phyloP scores from a whole-genome alignment of 352 stramenopile species.

The Phytophthora citricola region DNA sequence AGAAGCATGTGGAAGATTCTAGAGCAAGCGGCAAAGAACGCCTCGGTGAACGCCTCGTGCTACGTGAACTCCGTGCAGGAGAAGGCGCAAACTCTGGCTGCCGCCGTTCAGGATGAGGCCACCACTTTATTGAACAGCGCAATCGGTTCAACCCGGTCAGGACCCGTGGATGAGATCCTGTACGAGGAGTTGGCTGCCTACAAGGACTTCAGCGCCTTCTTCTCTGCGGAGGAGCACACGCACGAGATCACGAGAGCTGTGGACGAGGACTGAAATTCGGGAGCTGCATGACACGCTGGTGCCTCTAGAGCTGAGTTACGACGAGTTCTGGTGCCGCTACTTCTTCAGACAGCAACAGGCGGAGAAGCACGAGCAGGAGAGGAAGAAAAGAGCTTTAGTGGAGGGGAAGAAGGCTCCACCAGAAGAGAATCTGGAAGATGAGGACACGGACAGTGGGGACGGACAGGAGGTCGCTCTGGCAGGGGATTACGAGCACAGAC shows the following conservation, averaged over 20 bases:
- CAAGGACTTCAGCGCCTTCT: constrained; percentile 67
- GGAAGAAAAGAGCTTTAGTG: constrained; percentile 11
- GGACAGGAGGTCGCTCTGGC: constrained; percentile 28
- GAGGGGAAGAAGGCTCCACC: constrained; percentile 30
- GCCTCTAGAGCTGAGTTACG: constrained; percentile 74
- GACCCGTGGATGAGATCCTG: constrained; percentile 84
- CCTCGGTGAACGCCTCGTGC: constrained; percentile 70
- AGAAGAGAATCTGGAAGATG: constrained; percentile 45
- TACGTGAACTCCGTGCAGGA: constrained; percentile 79
- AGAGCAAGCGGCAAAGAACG: constrained; percentile 77
- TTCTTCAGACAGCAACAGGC: constrained; percentile 78
- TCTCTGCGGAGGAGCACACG: constrained; percentile 70
- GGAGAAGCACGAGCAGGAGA: constrained; percentile 43
- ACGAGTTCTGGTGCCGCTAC: constrained; percentile 87
- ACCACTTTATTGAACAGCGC: constrained; percentile 64
- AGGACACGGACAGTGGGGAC: constrained; percentile 45
- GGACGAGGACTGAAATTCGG: constrained; percentile 58
- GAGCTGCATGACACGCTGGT: constrained; percentile 76
- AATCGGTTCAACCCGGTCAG: constrained; percentile 59
- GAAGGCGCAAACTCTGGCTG: constrained; percentile 76
- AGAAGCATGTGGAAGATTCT: constrained; percentile 78
- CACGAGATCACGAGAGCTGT: constrained; percentile 76
- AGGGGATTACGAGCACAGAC: constrained; percentile 28
- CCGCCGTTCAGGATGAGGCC: constrained; percentile 79
- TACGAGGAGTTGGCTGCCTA: constrained; percentile 83